A percentile compares a stretch with the other conserved stretches of the same genome.
These are phyloP conservation scores for Exophiala mesophila DNA, from an alignment of 2,329 filamentous ascomycete species.

Conservation along the genomic window DNA sequence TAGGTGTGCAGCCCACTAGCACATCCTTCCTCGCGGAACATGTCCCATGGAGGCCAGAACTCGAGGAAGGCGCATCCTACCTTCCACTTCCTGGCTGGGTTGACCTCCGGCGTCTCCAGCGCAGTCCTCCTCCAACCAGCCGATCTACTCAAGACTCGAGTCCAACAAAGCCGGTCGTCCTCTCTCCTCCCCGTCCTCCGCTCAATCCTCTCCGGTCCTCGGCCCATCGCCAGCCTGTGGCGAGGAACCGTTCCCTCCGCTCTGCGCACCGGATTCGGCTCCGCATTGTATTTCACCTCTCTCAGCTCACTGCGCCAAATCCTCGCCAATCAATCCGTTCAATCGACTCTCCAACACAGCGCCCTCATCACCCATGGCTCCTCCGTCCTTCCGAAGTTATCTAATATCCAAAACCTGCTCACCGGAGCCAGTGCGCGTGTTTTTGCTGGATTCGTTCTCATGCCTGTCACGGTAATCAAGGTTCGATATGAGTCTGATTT, in stretches of 20 bases:
- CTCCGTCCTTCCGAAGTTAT: slow-evolving; percentile 74
- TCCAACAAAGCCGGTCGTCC: slow-evolving; percentile 76
- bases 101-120: slow-evolving; percentile 80
- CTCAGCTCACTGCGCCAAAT: slow-evolving; percentile 78
- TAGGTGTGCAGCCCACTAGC: no score
- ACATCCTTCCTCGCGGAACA: slow-evolving; percentile 13
- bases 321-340: slow-evolving; percentile 29
- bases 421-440: slow-evolving; percentile 81
- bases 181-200: slow-evolving; percentile 66
- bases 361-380: slow-evolving; percentile 4
- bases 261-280: slow-evolving; percentile 88
- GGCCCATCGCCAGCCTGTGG: slow-evolving; percentile 74
- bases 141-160: slow-evolving; percentile 91
- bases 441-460: slow-evolving; percentile 82
- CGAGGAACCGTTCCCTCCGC: slow-evolving; percentile 87
- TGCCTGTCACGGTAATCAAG: slow-evolving; percentile 95
- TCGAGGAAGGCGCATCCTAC: slow-evolving; percentile 33
- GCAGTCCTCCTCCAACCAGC: slow-evolving; percentile 89
- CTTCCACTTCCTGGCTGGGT: slow-evolving; percentile 84
- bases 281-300: slow-evolving; percentile 87
- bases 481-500: slow-evolving; percentile 88
- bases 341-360: slow-evolving; percentile 23
- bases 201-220: slow-evolving; percentile 61
- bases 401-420: slow-evolving; percentile 76
- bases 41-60: slow-evolving; percentile 20